These are phyloP conservation scores for Blastomyces gilchristii DNA, from an alignment of 2,329 filamentous ascomycete species.

Conservation along the genomic window DNA sequence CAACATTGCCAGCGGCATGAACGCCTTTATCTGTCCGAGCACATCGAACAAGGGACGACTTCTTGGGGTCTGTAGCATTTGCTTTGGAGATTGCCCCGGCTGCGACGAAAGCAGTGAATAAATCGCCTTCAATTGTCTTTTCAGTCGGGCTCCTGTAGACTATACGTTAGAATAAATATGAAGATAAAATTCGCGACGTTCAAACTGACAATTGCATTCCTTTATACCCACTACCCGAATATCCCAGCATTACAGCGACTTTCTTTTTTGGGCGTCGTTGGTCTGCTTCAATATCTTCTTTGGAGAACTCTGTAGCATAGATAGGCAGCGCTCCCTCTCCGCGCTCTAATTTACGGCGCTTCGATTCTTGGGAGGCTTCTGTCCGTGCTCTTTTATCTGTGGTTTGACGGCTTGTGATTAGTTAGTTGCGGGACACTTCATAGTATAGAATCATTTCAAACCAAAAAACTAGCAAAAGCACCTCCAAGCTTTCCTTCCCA, in stretches of 20 bases:
- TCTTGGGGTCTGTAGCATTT: constrained; percentile 93
- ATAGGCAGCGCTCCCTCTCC: constrained; percentile 37
- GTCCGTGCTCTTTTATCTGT: constrained; percentile 45
- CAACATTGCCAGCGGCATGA: constrained; percentile 88
- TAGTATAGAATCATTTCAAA: constrained; percentile 2
- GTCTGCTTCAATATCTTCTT: constrained; percentile 81
- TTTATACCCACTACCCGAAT: constrained; percentile 91
- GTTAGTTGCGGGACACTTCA: constrained; percentile 35
- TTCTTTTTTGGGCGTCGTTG: constrained; percentile 86
- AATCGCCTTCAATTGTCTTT: constrained; percentile 90
- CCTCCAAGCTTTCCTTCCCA: constrained; percentile 57
- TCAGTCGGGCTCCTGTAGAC: constrained; percentile 45
- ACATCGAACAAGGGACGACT: constrained; percentile 86
- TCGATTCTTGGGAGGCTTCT: constrained; percentile 43
- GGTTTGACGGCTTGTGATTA: constrained; percentile 40
- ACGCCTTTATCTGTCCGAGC: constrained; percentile 96
- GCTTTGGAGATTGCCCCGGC: constrained; percentile 92
- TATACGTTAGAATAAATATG: constrained; percentile 8
- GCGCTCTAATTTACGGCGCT: constrained; percentile 45
- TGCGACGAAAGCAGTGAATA: constrained; percentile 83
- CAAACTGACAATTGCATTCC: constrained; percentile 71
- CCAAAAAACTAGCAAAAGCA: constrained; percentile 25
- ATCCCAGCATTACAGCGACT: constrained; percentile 89
- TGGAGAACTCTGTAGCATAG: constrained; percentile 50
- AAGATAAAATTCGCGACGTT: background rate